These are phyloP conservation scores for Favolaschia claudopus DNA, from an alignment of 768 basidiomycete species.

Conservation along the genomic window DNA sequence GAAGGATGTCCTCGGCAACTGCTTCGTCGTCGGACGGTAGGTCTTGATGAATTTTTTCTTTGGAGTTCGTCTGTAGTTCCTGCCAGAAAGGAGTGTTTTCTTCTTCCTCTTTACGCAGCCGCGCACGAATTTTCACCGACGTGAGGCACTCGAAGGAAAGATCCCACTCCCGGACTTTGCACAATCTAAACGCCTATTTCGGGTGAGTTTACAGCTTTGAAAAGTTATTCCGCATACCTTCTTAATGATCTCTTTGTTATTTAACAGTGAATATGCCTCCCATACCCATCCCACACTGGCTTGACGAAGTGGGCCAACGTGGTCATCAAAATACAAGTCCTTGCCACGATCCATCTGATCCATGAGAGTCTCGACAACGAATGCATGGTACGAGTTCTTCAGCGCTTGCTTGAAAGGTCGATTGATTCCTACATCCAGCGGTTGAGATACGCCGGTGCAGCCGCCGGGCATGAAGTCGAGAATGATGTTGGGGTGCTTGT, in stretches of 20 bases:
- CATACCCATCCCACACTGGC: slow-evolving; percentile 40
- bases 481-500: slow-evolving; percentile 35
- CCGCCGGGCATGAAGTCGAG: slow-evolving; percentile 41
- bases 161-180: slow-evolving; percentile 33
- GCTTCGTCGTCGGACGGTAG: no score
- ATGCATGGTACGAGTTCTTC: slow-evolving; percentile 39
- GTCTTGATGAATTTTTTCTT: no score
- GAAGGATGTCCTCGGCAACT: no score
- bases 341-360: slow-evolving; percentile 31
- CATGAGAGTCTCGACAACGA: slow-evolving; percentile 40
- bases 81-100: no score
- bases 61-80: no score
- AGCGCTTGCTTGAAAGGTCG: slow-evolving; percentile 44
- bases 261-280: slow-evolving; percentile 38
- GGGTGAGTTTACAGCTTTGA: neutral
- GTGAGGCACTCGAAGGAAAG: slow-evolving; percentile 35
- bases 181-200: slow-evolving; percentile 37
- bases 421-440: slow-evolving; percentile 48
- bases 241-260: slow-evolving; percentile 35
- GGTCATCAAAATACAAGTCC: slow-evolving; percentile 29
- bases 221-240: slow-evolving; percentile 31
- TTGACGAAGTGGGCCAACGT: slow-evolving; percentile 30
- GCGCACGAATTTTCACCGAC: no score
- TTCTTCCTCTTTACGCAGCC: no score
- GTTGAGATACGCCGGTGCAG: slow-evolving; percentile 41